Percentiles rank a stretch among this genome's conserved stretches.
phyloP scores from a whole-genome alignment of 768 basidiomycete species.

The Suillus americanus region DNA sequence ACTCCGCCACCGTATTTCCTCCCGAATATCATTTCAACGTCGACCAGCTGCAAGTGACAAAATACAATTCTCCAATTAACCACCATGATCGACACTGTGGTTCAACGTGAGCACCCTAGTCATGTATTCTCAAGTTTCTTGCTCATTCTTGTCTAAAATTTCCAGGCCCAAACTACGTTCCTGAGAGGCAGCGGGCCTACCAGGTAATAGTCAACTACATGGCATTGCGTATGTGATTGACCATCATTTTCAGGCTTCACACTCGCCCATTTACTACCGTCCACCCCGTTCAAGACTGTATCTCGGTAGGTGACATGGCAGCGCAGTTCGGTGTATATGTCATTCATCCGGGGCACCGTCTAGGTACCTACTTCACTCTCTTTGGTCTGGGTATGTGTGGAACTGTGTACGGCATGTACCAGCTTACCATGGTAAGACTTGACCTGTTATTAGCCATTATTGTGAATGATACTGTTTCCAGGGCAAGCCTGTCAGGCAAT shows the following conservation, averaged over 20 bases:
- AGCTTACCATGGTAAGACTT: constrained; percentile 43
- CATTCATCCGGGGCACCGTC: background rate
- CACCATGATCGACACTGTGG: constrained; percentile 60
- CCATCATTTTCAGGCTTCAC: constrained; percentile 32
- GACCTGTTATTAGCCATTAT: constrained; percentile 1
- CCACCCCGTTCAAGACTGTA: constrained; percentile 62
- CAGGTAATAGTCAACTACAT: constrained; percentile 47
- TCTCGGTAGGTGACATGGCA: constrained; percentile 45
- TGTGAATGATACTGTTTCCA: constrained; percentile 4
- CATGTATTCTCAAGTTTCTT: background rate
- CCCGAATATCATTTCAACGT: constrained; percentile 13
- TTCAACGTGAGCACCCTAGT: constrained; percentile 52
- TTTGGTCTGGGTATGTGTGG: constrained; percentile 57
- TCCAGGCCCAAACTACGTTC: constrained; percentile 61
- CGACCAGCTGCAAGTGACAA: constrained; percentile 13
- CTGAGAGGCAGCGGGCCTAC: constrained; percentile 62
- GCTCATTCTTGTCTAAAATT: constrained; percentile 4
- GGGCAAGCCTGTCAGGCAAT: constrained; percentile 28
- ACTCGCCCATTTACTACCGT: constrained; percentile 57
- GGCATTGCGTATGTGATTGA: constrained; percentile 9
- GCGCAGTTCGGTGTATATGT: constrained; percentile 3
- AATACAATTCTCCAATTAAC: constrained; percentile 3
- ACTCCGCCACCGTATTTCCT: constrained; percentile 27
- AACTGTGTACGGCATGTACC: constrained; percentile 48
- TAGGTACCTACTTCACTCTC: constrained; percentile 55